These are phyloP conservation scores for Tolypocladium ophioglossoides DNA, from an alignment of 2,329 filamentous ascomycete species.

Conservation along the genomic window DNA sequence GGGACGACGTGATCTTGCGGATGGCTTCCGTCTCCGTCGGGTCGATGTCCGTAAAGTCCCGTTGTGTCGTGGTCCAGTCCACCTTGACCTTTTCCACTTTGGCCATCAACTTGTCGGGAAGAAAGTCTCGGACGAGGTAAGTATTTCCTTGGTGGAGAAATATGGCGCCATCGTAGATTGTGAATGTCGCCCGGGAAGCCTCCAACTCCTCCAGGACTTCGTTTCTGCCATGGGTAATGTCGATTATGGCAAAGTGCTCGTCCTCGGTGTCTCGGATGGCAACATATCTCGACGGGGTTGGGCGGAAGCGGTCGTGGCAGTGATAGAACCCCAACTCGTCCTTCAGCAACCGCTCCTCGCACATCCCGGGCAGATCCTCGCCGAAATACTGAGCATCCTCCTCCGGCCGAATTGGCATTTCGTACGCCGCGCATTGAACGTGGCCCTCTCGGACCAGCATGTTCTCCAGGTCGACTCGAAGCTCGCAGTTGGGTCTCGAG, in stretches of 20 bases:
- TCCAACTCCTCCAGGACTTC: slow-evolving; percentile 91
- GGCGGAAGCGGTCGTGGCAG: slow-evolving; percentile 79
- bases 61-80: slow-evolving; percentile 88
- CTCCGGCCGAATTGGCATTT: slow-evolving; percentile 79
- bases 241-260: slow-evolving; percentile 87
- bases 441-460: slow-evolving; percentile 88
- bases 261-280: slow-evolving; percentile 82
- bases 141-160: slow-evolving; percentile 93
- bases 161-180: slow-evolving; percentile 92
- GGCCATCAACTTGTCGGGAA: slow-evolving; percentile 68
- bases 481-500: slow-evolving; percentile 76
- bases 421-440: slow-evolving; percentile 87
- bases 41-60: slow-evolving; percentile 90
- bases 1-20: slow-evolving; percentile 52
- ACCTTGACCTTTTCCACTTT: slow-evolving; percentile 83
- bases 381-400: slow-evolving; percentile 76
- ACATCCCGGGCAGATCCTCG: slow-evolving; percentile 57
- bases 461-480: slow-evolving; percentile 88
- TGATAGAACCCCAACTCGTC: slow-evolving; percentile 81
- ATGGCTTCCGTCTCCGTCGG: slow-evolving; percentile 87
- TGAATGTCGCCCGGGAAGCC: slow-evolving; percentile 88
- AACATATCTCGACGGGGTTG: slow-evolving; percentile 71
- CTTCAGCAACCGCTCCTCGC: slow-evolving; percentile 59
- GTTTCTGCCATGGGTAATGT: slow-evolving; percentile 75
- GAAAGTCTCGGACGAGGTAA: slow-evolving; percentile 85